These are phyloP conservation scores for Erythrobasidium yunnanense DNA, from an alignment of 768 basidiomycete genomes.

Conservation along the genomic window DNA sequence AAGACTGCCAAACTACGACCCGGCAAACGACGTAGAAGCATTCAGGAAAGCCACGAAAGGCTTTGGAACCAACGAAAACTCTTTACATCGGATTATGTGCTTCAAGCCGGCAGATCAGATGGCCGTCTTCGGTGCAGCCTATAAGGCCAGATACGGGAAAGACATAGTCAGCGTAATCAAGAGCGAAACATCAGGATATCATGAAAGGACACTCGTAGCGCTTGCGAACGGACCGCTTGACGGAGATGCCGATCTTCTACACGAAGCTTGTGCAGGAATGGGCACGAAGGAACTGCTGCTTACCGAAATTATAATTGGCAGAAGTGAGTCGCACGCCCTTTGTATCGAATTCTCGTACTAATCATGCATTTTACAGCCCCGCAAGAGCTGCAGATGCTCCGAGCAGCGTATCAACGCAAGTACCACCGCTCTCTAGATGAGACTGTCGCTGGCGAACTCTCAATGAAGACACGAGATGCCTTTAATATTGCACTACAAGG, in stretches of 20 bases:
- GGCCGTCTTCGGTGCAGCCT: not conserved
- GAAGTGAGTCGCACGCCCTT: conserved; percentile 24
- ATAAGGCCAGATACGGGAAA: conserved; percentile 41
- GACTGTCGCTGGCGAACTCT: conserved; percentile 30
- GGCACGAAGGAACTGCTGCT: conserved; percentile 43
- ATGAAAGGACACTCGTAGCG: not conserved
- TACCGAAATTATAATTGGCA: conserved; percentile 41
- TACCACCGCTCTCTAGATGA: conserved; percentile 27
- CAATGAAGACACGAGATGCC: conserved; percentile 24
- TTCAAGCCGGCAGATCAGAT: not conserved
- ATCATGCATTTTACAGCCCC: conserved; percentile 31
- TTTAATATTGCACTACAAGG: conserved; percentile 25
- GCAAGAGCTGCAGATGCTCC: conserved; percentile 39
- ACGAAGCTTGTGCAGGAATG: conserved; percentile 40
- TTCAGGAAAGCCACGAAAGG: conserved; percentile 44
- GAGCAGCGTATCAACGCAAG: conserved; percentile 25
- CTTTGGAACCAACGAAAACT: conserved; percentile 32
- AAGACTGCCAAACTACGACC: not conserved
- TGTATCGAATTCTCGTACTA: not conserved
- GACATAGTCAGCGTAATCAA: conserved; percentile 36
- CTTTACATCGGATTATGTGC: conserved; percentile 1
- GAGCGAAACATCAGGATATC: conserved; percentile 25
- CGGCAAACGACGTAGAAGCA: conserved; percentile 41
- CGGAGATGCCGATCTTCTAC: conserved; percentile 40
- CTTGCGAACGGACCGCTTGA: conserved; percentile 38